Base-by-base conservation (phyloP, 2,329 filamentous ascomycete species). In the Phialophora chinensis region DNA sequence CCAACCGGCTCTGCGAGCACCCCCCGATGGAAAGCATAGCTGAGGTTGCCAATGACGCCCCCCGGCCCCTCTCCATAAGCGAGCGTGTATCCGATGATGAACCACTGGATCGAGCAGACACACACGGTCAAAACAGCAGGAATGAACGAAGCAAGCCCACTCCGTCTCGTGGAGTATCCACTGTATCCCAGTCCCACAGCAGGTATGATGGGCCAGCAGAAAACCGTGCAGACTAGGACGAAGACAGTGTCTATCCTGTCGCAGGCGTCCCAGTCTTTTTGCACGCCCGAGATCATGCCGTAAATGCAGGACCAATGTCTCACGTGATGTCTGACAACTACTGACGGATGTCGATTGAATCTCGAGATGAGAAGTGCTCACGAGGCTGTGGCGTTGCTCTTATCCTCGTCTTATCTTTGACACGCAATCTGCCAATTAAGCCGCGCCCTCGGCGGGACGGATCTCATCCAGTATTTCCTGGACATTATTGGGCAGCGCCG, bases 161-260 rank as follows among this genome's bases (percentile, higher is more conserved):
- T 84, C 58, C 79, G 79, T 14, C 80, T 76, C 54, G 81, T 84
- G 0, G 81, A 81, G 72, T 84, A 84, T 2, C 82, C 82, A 0
- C 79, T 80, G 70, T 84, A 84, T 4, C 80, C 83, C 20, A 84
- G 79, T 10, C 82, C 82, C 50, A 84, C 82, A 0, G 83, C 82
- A 4, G 82, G 82, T 11, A 84, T 81, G 67, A 85, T 84, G 1
- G 81, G 78, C 82, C 82, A 84, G 72, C 82, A 85, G 68, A 84
- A 82, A 38, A 83, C 81, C 23, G 78, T 81, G 72, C 82, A 84
- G n/a, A 83, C 77, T 7, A 84, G 76, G 55, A 84, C 78, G 72
- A 84, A 84, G 53, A 82, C 74, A 0, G 83, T 85, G 71, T 85
- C 83, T n/a, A 75, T 83, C 66, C 82, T 80, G 73, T 83, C 80